phyloP scores from a whole-genome alignment of 2,329 filamentous ascomycete species.

The Cyanodermella asteris region DNA sequence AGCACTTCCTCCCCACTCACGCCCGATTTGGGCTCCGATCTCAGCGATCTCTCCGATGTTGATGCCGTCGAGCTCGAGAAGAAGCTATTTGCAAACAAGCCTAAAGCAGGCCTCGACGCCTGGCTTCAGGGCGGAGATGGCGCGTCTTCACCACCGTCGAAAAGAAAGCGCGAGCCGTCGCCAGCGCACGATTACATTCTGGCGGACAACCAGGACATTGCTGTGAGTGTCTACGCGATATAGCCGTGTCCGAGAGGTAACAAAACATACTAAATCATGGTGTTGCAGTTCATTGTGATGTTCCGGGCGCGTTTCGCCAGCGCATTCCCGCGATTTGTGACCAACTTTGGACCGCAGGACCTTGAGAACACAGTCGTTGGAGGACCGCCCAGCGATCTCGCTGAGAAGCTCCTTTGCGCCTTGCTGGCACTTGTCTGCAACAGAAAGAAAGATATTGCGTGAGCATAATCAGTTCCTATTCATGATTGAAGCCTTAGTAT shows the following conservation, averaged over 20 bases:
- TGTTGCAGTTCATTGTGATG: slow-evolving; percentile 81
- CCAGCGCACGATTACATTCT: slow-evolving; percentile 78
- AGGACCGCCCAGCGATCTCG: slow-evolving; percentile 55
- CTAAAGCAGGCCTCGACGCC: too few species aligned
- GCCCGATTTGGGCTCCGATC: too few species aligned
- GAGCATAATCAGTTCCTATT: slow-evolving; percentile 28
- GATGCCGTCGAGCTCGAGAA: too few species aligned
- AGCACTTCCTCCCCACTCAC: too few species aligned
- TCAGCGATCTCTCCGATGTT: too few species aligned
- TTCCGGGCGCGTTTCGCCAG: slow-evolving; percentile 87
- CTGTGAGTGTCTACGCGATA: slow-evolving; percentile 41
- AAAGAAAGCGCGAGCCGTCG: slow-evolving; percentile 61
- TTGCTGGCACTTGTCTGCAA: slow-evolving; percentile 75
- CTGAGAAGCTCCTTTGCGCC: slow-evolving; percentile 75
- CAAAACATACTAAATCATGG: too few species aligned
- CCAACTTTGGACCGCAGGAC: slow-evolving; percentile 87
- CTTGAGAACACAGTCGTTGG: slow-evolving; percentile 72
- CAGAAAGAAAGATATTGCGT: slow-evolving; percentile 98
- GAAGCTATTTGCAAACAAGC: slow-evolving; percentile 24
- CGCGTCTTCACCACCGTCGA: slow-evolving; percentile 23
- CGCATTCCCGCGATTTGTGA: slow-evolving; percentile 64
- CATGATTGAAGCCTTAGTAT: neutral
- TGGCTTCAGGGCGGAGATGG: too few species aligned
- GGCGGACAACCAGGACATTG: slow-evolving; percentile 77
- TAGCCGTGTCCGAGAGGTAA: too few species aligned